phyloP scores from a whole-genome alignment of 345 rosid genomes.

The Sapria himalayana region DNA sequence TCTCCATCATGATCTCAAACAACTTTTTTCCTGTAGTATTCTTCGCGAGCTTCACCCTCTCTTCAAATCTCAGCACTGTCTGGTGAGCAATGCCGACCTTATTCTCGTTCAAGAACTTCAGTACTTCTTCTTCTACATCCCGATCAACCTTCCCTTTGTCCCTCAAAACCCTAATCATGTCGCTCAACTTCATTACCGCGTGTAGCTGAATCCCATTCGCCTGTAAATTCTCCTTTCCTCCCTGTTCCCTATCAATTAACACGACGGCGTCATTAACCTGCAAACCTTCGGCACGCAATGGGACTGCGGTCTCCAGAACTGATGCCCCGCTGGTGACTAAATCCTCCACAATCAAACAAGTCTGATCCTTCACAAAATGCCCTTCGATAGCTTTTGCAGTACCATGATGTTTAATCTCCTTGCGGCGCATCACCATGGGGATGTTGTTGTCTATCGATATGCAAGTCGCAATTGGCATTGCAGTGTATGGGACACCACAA shows the following conservation, averaged over 20 bases:
- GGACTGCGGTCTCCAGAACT: constrained; percentile 76
- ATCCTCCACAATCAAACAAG: constrained; percentile 62
- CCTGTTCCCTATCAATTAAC: constrained; percentile 78
- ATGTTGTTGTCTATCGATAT: constrained; percentile 40
- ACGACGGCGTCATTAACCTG: constrained; percentile 77
- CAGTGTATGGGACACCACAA: constrained; percentile 95
- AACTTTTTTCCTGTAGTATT: constrained; percentile 60
- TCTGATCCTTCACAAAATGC: constrained; percentile 24
- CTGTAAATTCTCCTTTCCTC: constrained; percentile 66
- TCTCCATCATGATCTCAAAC: constrained; percentile 67
- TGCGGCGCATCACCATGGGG: constrained; percentile 91
- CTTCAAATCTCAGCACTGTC: constrained; percentile 29
- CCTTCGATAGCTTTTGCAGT: constrained; percentile 83
- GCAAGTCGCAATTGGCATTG: constrained; percentile 76
- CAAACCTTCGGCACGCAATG: constrained; percentile 57
- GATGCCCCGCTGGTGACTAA: constrained; percentile 83
- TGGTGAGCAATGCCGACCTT: constrained; percentile 40
- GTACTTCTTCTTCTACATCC: constrained; percentile 33
- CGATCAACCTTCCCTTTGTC: constrained; percentile 61
- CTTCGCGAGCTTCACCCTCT: constrained; percentile 45
- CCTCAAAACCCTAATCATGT: constrained; percentile 71
- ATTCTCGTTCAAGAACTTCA: constrained; percentile 62
- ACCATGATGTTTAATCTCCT: constrained; percentile 76
- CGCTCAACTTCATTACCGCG: constrained; percentile 46
- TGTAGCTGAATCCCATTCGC: constrained; percentile 62